Evolutionary conservation across 495 filamentous ascomycete genomes (phyloP), one percentile per base, ranked within the genome.

Genomic region (Tuber microsphaerosporum): DNA sequence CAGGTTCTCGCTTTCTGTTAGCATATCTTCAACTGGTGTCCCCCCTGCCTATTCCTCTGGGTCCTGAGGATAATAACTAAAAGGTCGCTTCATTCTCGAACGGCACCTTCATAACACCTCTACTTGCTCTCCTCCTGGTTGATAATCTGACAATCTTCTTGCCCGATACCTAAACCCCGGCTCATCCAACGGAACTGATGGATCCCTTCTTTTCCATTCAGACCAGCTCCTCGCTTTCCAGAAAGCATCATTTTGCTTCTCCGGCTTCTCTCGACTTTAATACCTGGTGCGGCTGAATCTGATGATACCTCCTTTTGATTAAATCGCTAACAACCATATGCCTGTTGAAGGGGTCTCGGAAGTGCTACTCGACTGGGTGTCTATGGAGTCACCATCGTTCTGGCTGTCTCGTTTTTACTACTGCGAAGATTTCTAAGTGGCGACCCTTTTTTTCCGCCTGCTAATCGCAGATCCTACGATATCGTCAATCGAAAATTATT

Each of bases 401-500:
- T 65, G 26, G 56, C 56, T 8, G 56, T 34, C 56, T 65, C 56
- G 26, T 65, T 65, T 34, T 65, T 65, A 16, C 31, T 65, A 8
- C 56, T 65, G 10, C 56, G 26, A 17, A 65, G 56, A 65, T 65
- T 65, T 65, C 56, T 65, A 34, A 65, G 56, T 65, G 56, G 56
- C 26, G 56, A 65, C 56, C 26, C 56, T 17, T 65, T 65, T 26
- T 65, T 65, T 65, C 56, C 26, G 14, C 56, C 65, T 75, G 48
- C 41, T 41, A 22, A 44, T n/a, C 31, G 43, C 10, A 65, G 37
- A 39, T 74, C 69, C 46, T 39, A 70, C 56, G 70, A 74, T 43
- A 43, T 82, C 39, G 79, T 77, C 44, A 82, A 80, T 70, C 82
- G 82, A 69, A 68, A 69, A 9, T 77, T 82, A 42, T 82, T 82